Conservation (phyloP, 352 stramenopile species). For the Phytophthora melonis region DNA sequence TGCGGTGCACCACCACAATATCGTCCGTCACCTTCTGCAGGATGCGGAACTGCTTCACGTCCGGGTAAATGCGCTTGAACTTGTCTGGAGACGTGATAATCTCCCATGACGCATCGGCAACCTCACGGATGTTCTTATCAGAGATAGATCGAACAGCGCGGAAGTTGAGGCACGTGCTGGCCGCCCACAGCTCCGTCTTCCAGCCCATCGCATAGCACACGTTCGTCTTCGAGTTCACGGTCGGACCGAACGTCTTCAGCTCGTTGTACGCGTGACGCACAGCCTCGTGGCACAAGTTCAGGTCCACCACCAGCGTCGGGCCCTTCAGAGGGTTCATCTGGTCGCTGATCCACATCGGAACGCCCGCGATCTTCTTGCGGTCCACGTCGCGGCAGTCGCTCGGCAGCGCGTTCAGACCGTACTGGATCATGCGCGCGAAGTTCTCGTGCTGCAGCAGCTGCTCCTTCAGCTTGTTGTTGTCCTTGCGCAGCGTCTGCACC, state of each 20-base stretch:
- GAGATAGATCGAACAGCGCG: conserved; percentile 65
- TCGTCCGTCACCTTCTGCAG: conserved; percentile 44
- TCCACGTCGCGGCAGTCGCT: conserved; percentile 82
- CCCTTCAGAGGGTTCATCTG: conserved; percentile 84
- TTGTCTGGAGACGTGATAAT: conserved; percentile 88
- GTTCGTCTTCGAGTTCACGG: conserved; percentile 87
- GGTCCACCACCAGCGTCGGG: conserved; percentile 77
- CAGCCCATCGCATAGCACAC: conserved; percentile 89
- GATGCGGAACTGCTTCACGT: conserved; percentile 77
- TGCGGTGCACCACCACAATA: background rate
- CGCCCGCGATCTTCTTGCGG: conserved; percentile 77
- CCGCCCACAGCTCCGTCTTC: conserved; percentile 87
- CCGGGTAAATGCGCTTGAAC: conserved; percentile 67
- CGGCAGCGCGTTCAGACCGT: conserved; percentile 78
- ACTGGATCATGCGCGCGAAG: conserved; percentile 88
- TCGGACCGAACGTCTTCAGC: conserved; percentile 76
- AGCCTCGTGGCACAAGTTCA: conserved; percentile 82
- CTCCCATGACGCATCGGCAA: conserved; percentile 78
- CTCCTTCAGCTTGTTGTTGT: conserved; percentile 89
- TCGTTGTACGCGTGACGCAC: conserved; percentile 85
- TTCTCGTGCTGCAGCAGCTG: conserved; percentile 86
- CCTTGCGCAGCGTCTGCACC: conserved; percentile 79
- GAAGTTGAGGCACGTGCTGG: conserved; percentile 81
- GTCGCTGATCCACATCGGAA: conserved; percentile 84
- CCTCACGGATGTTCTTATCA: conserved; percentile 77